phyloP scores from a whole-genome alignment of 306 rosid species.

The Hippophae rhamnoides region DNA sequence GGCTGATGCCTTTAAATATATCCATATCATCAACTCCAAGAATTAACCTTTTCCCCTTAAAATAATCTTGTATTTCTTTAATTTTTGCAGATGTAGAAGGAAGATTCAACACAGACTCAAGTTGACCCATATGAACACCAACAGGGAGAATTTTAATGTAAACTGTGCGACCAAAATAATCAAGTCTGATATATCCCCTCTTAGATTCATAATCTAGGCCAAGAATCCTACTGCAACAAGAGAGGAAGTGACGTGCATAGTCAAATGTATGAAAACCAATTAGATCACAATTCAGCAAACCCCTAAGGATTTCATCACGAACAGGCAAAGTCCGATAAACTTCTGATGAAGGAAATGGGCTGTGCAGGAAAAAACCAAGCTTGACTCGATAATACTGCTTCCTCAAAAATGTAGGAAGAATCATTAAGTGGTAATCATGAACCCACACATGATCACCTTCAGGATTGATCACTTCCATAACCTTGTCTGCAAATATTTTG shows the following conservation, averaged over 20 bases:
- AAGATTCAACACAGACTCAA: slow-evolving; percentile 50
- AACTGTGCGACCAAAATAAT: slow-evolving; percentile 74
- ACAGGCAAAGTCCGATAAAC: slow-evolving; percentile 68
- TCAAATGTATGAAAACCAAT: slow-evolving; percentile 85
- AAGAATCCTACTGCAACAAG: slow-evolving; percentile 76
- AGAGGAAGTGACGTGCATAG: slow-evolving; percentile 85
- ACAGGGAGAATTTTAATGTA: slow-evolving; percentile 64
- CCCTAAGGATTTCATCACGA: slow-evolving; percentile 66
- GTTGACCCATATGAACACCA: slow-evolving; percentile 74
- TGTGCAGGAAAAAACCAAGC: slow-evolving; percentile 81
- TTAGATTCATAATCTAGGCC: slow-evolving; percentile 70
- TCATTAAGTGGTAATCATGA: slow-evolving; percentile 94
- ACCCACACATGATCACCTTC: slow-evolving; percentile 78
- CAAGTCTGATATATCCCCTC: slow-evolving; percentile 70
- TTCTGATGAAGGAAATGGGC: slow-evolving; percentile 88
- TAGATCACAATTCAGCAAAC: slow-evolving; percentile 64
- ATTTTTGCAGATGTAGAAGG: slow-evolving; percentile 42
- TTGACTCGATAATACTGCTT: slow-evolving; percentile 44
- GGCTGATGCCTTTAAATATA: slow-evolving; percentile 67
- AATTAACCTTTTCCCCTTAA: slow-evolving; percentile 53
- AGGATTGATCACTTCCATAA: slow-evolving; percentile 65
- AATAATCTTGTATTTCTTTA: slow-evolving; percentile 41
- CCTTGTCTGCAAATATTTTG: slow-evolving; percentile 66
- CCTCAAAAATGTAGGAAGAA: slow-evolving; percentile 79
- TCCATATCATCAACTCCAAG: slow-evolving; percentile 86